Percentiles rank a stretch among this genome's conserved stretches.
These are phyloP conservation scores for Solanum stenotomum DNA, from an alignment of 257 asterid species.

Conservation along the genomic window DNA sequence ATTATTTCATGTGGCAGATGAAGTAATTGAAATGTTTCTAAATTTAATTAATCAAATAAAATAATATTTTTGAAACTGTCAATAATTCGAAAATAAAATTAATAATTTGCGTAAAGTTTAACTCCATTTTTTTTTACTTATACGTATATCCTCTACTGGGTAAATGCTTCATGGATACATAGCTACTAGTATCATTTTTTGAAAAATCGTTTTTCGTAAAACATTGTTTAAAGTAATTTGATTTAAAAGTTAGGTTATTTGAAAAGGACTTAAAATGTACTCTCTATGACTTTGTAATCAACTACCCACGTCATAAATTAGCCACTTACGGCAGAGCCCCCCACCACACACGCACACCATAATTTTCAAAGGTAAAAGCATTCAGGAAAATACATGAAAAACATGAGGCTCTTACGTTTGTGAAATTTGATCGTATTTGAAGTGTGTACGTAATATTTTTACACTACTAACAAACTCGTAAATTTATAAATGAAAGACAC, in stretches of 20 bases:
- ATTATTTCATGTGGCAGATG: accelerated
- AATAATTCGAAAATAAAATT: accelerated
- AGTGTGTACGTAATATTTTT: neutral
- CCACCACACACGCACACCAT: too few species aligned
- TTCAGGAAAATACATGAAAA: too few species aligned
- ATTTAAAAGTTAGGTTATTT: too few species aligned
- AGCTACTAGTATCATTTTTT: neutral
- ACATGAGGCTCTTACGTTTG: neutral
- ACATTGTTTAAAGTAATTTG: too few species aligned
- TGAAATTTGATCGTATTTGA: neutral
- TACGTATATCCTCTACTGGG: neutral
- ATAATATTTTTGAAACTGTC: too few species aligned
- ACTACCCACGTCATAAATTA: neutral
- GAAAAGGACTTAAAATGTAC: neutral
- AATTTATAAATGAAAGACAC: too few species aligned
- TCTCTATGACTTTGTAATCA: neutral
- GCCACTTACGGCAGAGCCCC: neutral
- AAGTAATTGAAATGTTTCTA: accelerated
- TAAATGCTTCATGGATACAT: neutral
- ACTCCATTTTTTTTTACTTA: neutral
- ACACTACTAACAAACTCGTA: neutral
- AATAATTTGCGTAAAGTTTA: too few species aligned
- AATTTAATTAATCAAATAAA: too few species aligned
- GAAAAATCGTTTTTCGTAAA: too few species aligned
- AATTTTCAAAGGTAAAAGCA: too few species aligned